Evolutionary conservation across 2,329 filamentous ascomycete species (phyloP).

Genomic region (Geosmithia morbida): DNA sequence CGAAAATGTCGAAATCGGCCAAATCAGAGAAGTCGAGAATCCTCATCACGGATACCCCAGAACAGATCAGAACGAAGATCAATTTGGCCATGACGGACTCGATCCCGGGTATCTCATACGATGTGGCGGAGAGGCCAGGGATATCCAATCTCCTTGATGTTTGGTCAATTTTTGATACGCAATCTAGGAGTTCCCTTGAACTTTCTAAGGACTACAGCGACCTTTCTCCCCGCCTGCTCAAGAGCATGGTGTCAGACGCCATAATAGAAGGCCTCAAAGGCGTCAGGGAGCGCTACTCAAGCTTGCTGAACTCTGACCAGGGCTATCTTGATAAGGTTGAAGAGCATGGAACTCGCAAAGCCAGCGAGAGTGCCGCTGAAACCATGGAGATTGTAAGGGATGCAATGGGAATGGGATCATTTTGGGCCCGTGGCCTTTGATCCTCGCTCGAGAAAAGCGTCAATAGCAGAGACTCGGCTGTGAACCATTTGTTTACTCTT

Average conservation of each 20-base stretch:
- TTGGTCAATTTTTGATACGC: conserved; percentile 50
- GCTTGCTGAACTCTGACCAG: conserved; percentile 31
- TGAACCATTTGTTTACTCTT: not conserved
- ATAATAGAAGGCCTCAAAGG: conserved; percentile 37
- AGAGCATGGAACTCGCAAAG: conserved; percentile 42
- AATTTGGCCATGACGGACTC: conserved; percentile 66
- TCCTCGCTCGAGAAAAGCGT: not conserved
- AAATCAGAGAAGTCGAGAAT: conserved; percentile 60
- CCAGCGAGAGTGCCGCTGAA: conserved; percentile 42
- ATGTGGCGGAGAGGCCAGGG: conserved; percentile 55
- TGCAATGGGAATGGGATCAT: conserved; percentile 26
- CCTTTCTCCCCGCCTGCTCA: conserved; percentile 21
- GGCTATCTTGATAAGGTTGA: conserved; percentile 43
- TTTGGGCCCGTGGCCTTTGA: not conserved
- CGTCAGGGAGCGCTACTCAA: conserved; percentile 41
- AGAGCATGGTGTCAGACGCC: conserved; percentile 41
- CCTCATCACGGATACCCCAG: conserved; percentile 57
- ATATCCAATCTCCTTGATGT: conserved; percentile 81
- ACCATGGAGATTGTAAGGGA: conserved; percentile 39
- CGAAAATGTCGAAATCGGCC: conserved; percentile 94
- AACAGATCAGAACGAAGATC: conserved; percentile 55
- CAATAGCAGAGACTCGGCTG: not conserved
- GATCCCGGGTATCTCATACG: conserved; percentile 51
- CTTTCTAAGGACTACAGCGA: conserved; percentile 23
- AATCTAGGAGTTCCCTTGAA: conserved; percentile 20